Evolutionary conservation across 2,329 filamentous ascomycete genomes (phyloP), one percentile per base, ranked within the genome.

Genomic region (Ophiostoma populinum): DNA sequence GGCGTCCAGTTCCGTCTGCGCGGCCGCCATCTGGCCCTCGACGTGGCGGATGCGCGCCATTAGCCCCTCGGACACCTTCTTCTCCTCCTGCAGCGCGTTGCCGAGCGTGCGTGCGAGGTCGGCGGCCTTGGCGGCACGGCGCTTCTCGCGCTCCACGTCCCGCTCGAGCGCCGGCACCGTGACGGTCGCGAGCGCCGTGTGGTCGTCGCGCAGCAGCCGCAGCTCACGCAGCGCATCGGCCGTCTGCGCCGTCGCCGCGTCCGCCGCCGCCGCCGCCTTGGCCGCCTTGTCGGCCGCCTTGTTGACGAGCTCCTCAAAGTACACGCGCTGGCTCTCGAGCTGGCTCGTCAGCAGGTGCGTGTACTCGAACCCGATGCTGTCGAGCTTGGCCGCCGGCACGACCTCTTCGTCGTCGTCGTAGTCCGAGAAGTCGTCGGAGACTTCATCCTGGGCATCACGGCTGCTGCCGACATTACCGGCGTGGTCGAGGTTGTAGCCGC

Each of bases 311-410:
- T 92, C 87, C 52, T 95, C 87, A 46, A 92, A 98, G 55, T 95
- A 98, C 1, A 80, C 67, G 8, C 90, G 72, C 53, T 98, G 90
- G 28, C 78, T 85, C 51, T 95, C 90, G 3, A 98, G 71, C 50
- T 98, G 90, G 40, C 77, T 86, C 3, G 82, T 92, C 9, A 98
- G 70, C 2, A 98, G 70, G 50, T 94, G 86, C 0, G 87, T 90
- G 53, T 95, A 98, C 56, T 98, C 90, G 45, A 90, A 68, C 20
- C 82, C 82, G 51, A 95, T 92, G 49, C 72, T 81, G 43, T 77
- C 71, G 8, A 76, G 53, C 50, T 77, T 77, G 29, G 68, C 67
- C 15, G 78, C 62, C 1, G 80, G 78, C 10, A 75, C 70, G 40
- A 85, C 80, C 25, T 70, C 67, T 42, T 69, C 64, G 46, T 64